Conservation (phyloP, 768 basidiomycete genomes). For the Leccinum variicolor region DNA sequence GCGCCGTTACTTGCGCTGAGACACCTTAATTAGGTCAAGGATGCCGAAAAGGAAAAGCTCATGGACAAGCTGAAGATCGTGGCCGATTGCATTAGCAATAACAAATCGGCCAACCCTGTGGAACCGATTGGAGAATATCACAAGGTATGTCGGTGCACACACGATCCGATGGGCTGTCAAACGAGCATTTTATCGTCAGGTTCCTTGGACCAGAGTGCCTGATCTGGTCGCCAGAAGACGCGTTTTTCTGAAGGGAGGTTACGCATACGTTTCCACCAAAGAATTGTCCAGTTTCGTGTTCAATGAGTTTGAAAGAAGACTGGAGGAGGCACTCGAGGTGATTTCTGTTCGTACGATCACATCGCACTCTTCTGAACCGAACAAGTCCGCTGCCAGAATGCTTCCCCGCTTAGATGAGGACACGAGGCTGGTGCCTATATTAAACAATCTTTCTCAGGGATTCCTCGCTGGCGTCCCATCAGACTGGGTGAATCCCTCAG, state of each 20-base stretch:
- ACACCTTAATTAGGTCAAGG: conserved; percentile 44
- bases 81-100: conserved; percentile 17
- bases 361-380: conserved; percentile 7
- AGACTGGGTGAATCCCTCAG: conserved; percentile 63
- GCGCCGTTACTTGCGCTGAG: not conserved
- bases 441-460: conserved; percentile 89
- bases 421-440: conserved; percentile 81
- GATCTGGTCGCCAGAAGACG: conserved; percentile 82
- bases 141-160: conserved; percentile 51
- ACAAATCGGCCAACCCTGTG: not conserved
- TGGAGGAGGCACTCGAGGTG: conserved; percentile 79
- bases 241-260: conserved; percentile 74
- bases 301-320: conserved; percentile 73
- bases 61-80: conserved; percentile 43
- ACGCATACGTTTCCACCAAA: conserved; percentile 81
- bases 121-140: conserved; percentile 43
- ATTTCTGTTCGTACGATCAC: conserved; percentile 9
- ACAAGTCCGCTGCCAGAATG: conserved; percentile 76
- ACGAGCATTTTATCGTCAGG: conserved; percentile 43
- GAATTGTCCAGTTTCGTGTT: conserved; percentile 84
- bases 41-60: conserved; percentile 52
- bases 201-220: conserved; percentile 94
- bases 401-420: conserved; percentile 94
- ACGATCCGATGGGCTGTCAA: not conserved
- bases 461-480: conserved; percentile 90